Evolutionary conservation across 192 early-diverging fungal genomes (phyloP), one percentile per base, ranked within the genome.

Genomic region (Backusella australiensis): DNA sequence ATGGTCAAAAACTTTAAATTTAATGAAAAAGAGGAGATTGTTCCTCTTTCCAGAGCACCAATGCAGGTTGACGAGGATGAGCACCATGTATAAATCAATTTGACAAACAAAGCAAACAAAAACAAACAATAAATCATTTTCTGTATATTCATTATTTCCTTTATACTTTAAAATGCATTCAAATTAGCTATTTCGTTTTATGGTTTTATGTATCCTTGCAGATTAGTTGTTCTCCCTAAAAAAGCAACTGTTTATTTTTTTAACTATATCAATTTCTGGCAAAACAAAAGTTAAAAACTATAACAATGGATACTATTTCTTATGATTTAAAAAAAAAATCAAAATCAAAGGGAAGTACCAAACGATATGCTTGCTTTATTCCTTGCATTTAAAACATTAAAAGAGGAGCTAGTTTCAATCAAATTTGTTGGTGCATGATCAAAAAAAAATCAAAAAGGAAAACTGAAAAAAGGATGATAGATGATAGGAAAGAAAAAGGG

Each of bases 11-110:
- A 59, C 23, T 59, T 59, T 26, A 59, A 59, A 23, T 59, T 9
- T 59, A 59, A 26, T 59, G 53, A 59, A 59, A 59, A 59, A 59
- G 53, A 59, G 53, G 53, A 59, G 23, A 29, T 59, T 23, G 53
- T 59, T 59, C 53, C 53, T 59, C 53, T 59, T 59, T 59, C 53
- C 23, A 59, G 53, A 59, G 23, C 53, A 59, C 53, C 53, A 59
- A 59, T 59, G 53, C 53, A 59, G 23, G 23, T 59, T 6, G 53
- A 59, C 29, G 53, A 59, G 6, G 21, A 59, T 26, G 46, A 49
- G 1, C 46, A 49, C 6, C 46, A 6, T 21, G 19, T n/a, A n/a
- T 49, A 49, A 49, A 4, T 19, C 19, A 49, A 49, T 19, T 21
- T 19, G 19, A 49, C 46, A 49, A 49, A 49, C 5, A 49, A 49